Conservation (phyloP, 2,329 filamentous ascomycete species). For the Plenodomus biglobosus region DNA sequence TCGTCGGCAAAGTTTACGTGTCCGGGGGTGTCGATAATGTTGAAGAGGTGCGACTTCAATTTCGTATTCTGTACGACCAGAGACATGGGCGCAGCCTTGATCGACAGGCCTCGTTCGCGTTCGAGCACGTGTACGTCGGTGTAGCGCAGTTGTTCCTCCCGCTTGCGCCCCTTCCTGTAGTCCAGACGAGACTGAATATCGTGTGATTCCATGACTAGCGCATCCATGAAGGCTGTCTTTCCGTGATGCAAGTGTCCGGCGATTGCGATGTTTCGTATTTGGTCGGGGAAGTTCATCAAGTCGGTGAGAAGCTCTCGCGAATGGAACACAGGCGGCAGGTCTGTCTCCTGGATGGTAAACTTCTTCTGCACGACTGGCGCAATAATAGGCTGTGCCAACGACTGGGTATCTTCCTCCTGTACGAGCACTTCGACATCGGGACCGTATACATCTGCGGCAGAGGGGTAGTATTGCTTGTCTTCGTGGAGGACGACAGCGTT, state of each 20-base stretch:
- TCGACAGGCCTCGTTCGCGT: conserved; percentile 83
- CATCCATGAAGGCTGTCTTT: conserved; percentile 98
- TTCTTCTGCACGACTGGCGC: conserved; percentile 93
- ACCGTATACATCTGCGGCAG: conserved; percentile 94
- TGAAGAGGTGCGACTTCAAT: conserved; percentile 92
- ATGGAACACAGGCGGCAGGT: conserved; percentile 85
- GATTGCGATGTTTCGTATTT: conserved; percentile 89
- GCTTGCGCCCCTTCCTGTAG: conserved; percentile 75
- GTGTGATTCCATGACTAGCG: conserved; percentile 94
- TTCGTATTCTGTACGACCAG: conserved; percentile 83
- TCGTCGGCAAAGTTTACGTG: conserved; percentile 99
- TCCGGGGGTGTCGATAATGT: conserved; percentile 92
- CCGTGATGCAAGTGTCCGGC: conserved; percentile 95
- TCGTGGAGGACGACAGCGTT: conserved; percentile 98
- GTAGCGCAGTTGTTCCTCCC: conserved; percentile 89
- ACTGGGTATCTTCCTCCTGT: conserved; percentile 95
- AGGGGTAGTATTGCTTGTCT: conserved; percentile 99
- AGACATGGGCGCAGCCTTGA: conserved; percentile 94
- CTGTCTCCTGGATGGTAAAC: conserved; percentile 89
- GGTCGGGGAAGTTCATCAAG: conserved; percentile 92
- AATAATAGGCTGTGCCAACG: conserved; percentile 88
- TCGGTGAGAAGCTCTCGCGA: conserved; percentile 92
- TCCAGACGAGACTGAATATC: conserved; percentile 78
- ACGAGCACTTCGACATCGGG: conserved; percentile 93
- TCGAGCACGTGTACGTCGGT: conserved; percentile 91